Base-by-base conservation (phyloP, 495 filamentous ascomycete species). In the Tuber aestivum region DNA sequence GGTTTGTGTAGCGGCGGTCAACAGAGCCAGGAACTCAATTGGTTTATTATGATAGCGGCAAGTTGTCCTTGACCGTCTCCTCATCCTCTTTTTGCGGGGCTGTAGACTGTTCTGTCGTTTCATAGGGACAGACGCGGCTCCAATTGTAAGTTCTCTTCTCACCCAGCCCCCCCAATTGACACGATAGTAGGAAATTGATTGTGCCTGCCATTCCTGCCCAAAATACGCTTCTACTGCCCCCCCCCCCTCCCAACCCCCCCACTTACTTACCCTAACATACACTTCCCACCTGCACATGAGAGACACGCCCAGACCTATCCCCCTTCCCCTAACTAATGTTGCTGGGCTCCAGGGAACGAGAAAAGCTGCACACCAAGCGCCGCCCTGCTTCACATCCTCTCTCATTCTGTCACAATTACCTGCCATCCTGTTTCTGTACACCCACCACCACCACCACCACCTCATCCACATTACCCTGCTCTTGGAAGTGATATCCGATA, bases 401-500 rank as follows among this genome's bases (percentile, higher is more conserved):
- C 70, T 56, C 35, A 76, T 48, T 70, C 73, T 75, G 40, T 78
- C 74, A 76, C 74, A 41, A 82, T 79, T 75, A 70, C 76, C 80
- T 74, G 80, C 80, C 80, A 82, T 82, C 70, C 70, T 73, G 72
- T 76, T 81, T 82, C 48, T 70, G 38, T 50, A 69, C 42, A 56
- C 76, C 69, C 74, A 38, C 77, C 73, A 35, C 70, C 68, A 40
- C 38, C 38, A 40, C 69, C 72, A 41, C 71, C 70, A 41, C 70
- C 73, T 61, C 27, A 27, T 72, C 35, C 68, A 14, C 37, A 41
- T 73, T 73, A 44, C 72, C 41, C 72, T 68, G 78, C 74, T 81
- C 78, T 79, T 74, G 72, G 78, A 76, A 82, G 81, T 76, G 72
- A 77, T 74, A 65, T 73, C 70, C 81, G 76, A 78, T 75, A 56